Base-by-base conservation (phyloP, 139 green algal species). In the Coelastrella sp. region DNA sequence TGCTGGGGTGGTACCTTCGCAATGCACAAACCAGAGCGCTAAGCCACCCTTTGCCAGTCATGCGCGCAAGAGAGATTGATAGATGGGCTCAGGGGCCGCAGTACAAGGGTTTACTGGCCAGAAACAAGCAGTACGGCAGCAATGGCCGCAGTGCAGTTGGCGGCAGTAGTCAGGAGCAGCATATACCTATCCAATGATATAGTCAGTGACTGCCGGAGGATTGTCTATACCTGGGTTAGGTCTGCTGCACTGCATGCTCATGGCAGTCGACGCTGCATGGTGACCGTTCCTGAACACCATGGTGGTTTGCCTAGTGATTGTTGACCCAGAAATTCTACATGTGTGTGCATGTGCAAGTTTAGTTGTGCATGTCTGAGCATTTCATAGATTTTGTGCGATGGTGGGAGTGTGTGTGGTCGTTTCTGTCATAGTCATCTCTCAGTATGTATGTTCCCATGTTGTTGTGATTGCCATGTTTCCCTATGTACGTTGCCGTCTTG, bases 31-130 rank as follows among this genome's bases (percentile, higher is more conserved):
- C 95, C 0, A 93, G 96, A 4, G 95, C 95, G 32, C 92, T 99
- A 16, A 96, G 90, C 14, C 97, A 99, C 89, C 97, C 97, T 5
- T 91, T 99, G 32, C 97, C 97, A 4, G 97, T 99, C 8, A 97
- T 98, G 95, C 92, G 97, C 3, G 97, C 97, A 0, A 80, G 95
- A 2, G 97, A 99, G 93, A 94, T 99, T 8, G 97, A 99, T 92
- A 88, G 94, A 32, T 99, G 96, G 95, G 92, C 93, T 4, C 92
- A 95, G 60, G 93, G 91, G 61, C 71, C 91, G 2, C 90, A 96
- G 92, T 96, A 93, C 91, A 95, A 93, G 81, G 56, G 57, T 3
- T 88, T 96, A 47, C 32, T 95, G 59, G 64, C 86, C 16, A 93
- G 90, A 73, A 94, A 96, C 84, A 81, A 76, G 65, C 17, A 19